Evolutionary conservation across 768 basidiomycete genomes (phyloP).

Genomic region (Rhizopogon salebrosus): DNA sequence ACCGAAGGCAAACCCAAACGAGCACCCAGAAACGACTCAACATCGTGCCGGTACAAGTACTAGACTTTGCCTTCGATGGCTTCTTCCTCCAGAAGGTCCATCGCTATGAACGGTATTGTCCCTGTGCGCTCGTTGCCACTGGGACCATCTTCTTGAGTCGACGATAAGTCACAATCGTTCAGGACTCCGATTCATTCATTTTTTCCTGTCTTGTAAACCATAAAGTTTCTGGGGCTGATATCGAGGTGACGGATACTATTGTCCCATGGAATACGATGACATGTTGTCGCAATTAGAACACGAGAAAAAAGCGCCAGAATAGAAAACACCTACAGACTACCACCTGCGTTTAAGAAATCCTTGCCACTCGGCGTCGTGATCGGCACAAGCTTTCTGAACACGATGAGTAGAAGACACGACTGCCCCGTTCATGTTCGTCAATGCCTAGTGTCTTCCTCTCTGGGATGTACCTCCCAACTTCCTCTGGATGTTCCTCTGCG

Average conservation of each 20-base stretch:
- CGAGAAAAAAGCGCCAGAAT: neutral
- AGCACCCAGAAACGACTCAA: conserved; percentile 1
- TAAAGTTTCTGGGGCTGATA: neutral
- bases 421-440: neutral
- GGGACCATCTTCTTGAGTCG: neutral
- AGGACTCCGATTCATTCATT: neutral
- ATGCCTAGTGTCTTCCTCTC: neutral
- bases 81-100: neutral
- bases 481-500: neutral
- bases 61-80: neutral
- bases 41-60: neutral
- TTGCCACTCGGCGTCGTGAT: neutral
- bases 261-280: conserved; percentile 1
- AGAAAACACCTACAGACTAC: neutral
- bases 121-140: conserved; percentile 4
- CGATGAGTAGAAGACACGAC: neutral
- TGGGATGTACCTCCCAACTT: neutral
- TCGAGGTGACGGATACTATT: neutral
- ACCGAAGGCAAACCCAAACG: neutral
- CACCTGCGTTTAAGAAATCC: neutral
- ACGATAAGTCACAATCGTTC: conserved; percentile 2
- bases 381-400: neutral
- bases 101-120: conserved; percentile 11
- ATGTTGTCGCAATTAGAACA: neutral
- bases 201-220: neutral